A percentile compares a stretch with the other conserved stretches of the same genome.
Conservation (phyloP, 1,284 basidiomycete species). For the Tremellales sp. region DNA sequence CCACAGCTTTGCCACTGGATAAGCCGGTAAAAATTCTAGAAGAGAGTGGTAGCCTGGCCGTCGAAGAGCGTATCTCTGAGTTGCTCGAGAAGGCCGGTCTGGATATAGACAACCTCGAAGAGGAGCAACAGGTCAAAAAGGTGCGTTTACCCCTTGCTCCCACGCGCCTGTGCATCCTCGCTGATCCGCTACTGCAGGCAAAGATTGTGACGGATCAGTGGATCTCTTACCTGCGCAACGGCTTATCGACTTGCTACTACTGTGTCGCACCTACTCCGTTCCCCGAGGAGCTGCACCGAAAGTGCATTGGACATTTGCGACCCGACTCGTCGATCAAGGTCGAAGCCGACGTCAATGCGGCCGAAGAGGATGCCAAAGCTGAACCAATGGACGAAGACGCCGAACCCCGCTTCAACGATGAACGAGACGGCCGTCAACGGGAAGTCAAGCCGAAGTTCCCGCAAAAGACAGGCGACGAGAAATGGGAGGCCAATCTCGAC, state of each 20-base stretch:
- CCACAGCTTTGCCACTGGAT: slow-evolving; percentile 6
- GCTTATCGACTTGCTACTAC: slow-evolving; percentile 67
- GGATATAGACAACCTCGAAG: slow-evolving; percentile 26
- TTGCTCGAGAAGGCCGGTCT: slow-evolving; percentile 29
- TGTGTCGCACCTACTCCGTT: slow-evolving; percentile 87
- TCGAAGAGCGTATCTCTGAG: slow-evolving; percentile 34
- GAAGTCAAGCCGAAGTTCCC: slow-evolving; percentile 16
- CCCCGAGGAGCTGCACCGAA: slow-evolving; percentile 85
- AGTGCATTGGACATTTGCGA: slow-evolving; percentile 85
- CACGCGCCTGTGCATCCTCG: not conserved
- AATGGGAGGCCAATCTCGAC: slow-evolving; percentile 79
- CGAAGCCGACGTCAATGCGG: too few relatives aligned
- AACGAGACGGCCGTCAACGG: slow-evolving; percentile 26
- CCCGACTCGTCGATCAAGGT: slow-evolving; percentile 42
- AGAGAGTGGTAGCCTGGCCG: slow-evolving; percentile 39
- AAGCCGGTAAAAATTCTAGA: slow-evolving; percentile 15
- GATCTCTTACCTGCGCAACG: slow-evolving; percentile 39
- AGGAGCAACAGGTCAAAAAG: slow-evolving; percentile 25
- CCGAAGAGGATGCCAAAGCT: slow-evolving; percentile 10
- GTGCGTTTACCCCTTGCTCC: slow-evolving; percentile 14
- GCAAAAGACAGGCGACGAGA: slow-evolving; percentile 60
- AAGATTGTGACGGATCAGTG: slow-evolving; percentile 39
- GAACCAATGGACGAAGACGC: not conserved
- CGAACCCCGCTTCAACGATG: slow-evolving; percentile 17
- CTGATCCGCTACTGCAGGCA: slow-evolving; percentile 15